Conservation (phyloP, 768 basidiomycete genomes). For the Lactarius indigo region DNA sequence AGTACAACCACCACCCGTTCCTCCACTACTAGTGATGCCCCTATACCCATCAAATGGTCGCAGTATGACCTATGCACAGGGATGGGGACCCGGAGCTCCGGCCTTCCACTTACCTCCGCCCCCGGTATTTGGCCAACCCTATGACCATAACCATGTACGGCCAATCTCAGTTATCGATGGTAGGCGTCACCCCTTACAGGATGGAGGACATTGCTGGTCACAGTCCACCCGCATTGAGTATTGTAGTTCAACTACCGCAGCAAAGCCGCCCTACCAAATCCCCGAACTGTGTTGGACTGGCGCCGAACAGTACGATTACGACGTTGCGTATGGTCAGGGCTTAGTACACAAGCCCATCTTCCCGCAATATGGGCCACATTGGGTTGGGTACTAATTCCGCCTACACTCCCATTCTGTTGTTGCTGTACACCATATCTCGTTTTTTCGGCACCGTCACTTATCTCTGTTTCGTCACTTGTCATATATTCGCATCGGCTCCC, state of each 20-base stretch:
- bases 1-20: conserved; percentile 49
- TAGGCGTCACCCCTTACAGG: conserved; percentile 11
- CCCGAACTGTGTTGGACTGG: conserved; percentile 27
- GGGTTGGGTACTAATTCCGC: conserved; percentile 45
- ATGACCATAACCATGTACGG: conserved; percentile 19
- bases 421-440: conserved; percentile 8
- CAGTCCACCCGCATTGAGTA: conserved; percentile 24
- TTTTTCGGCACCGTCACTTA: conserved; percentile 24
- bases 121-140: conserved; percentile 11
- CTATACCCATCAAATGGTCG: conserved; percentile 30
- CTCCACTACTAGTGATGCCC: conserved; percentile 33
- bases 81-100: conserved; percentile 14
- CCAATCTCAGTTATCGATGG: conserved; percentile 15
- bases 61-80: conserved; percentile 12
- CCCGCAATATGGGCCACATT: conserved; percentile 45
- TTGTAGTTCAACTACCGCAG: conserved; percentile 14
- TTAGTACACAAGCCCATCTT: conserved; percentile 42
- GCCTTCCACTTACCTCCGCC: conserved; percentile 13
- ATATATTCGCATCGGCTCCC: conserved; percentile 25
- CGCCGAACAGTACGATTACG: conserved; percentile 36
- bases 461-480: conserved; percentile 30
- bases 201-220: conserved; percentile 12
- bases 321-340: conserved; percentile 40
- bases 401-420: conserved; percentile 7
- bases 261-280: conserved; percentile 15